phyloP scores from a whole-genome alignment of 2,329 filamentous ascomycete species.

The Exophiala sideris region DNA sequence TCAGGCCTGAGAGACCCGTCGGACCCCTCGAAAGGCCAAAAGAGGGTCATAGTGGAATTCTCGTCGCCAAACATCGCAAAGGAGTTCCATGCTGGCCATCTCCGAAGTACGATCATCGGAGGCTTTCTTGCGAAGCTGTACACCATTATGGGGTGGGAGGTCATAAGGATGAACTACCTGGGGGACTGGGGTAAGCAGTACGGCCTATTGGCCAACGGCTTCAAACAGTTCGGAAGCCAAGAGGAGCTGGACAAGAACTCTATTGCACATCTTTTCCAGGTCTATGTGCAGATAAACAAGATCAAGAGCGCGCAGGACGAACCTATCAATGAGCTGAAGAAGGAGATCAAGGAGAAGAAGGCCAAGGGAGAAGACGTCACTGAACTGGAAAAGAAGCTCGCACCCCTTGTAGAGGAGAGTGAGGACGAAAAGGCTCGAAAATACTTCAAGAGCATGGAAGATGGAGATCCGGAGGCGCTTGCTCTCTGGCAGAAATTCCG shows the following conservation, averaged over 20 bases:
- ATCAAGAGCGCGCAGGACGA: constrained; percentile 56
- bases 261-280: constrained; percentile 63
- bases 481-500: constrained; percentile 63
- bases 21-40: constrained; percentile 57
- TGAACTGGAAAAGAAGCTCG: constrained; percentile 44
- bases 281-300: constrained; percentile 63
- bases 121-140: constrained; percentile 63
- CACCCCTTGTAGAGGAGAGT: constrained; percentile 49
- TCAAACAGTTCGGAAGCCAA: constrained; percentile 60
- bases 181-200: constrained; percentile 69
- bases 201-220: constrained; percentile 59
- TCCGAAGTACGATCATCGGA: constrained; percentile 65
- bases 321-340: constrained; percentile 54
- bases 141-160: constrained; percentile 60
- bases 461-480: constrained; percentile 57
- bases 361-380: constrained; percentile 49
- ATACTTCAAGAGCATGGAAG: constrained; percentile 67
- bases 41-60: constrained; percentile 58
- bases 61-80: constrained; percentile 67
- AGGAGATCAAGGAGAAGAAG: constrained; percentile 47
- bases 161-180: constrained; percentile 63
- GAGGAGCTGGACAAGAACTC: constrained; percentile 59
- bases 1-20: constrained; percentile 58
- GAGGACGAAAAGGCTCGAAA: constrained; percentile 51
- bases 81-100: constrained; percentile 63